Base-by-base conservation (phyloP, 352 stramenopile genomes). In the Pythium dissimile region DNA sequence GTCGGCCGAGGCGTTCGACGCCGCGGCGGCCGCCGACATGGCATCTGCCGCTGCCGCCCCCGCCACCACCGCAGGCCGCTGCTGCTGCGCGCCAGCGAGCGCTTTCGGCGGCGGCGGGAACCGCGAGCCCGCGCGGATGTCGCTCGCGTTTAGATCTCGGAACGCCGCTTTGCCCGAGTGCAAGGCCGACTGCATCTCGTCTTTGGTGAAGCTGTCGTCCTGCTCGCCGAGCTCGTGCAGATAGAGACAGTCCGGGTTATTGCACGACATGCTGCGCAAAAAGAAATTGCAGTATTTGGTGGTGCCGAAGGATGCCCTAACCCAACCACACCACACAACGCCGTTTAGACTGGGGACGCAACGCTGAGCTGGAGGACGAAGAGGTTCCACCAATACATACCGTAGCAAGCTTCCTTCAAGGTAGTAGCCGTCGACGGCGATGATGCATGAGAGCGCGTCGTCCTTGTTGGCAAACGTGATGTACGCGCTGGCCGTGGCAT, bases 281-380 rank as follows among this genome's bases (percentile, higher is more conserved):
- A 98, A 98, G 55, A 88, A 92, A 67, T 97, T 97, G 73, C 94
- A 98, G 65, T 98, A 98, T 73, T 98, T 98, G 54, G 90, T 98
- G 13, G 92, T 98, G 15, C 94, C 94, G 69, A 97, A 98, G 23
- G 83, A 96, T 8, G 91, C 92, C 23, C 89, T 96, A 27, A 11
- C 31, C 9, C 8, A 37, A 26, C 38, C n/a, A 24, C 13, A 20
- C 11, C n/a, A 54, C 10, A 13, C 30, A 24, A 26, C 27, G 15
- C 45, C 11, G 3, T 28, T 5, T 18, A 39, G 13, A 13, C 16
- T 5, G 5, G 23, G n/a, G 20, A 66, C 67, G 48, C 45, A 92
- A n/a, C n/a, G n/a, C n/a, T n/a, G n/a, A n/a, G n/a, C n/a, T n/a
- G n/a, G n/a, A n/a, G n/a, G n/a, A n/a, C n/a, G n/a, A n/a, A n/a